Conservation (phyloP, 805 yeast species). For the Hagleromyces aurorensis region DNA sequence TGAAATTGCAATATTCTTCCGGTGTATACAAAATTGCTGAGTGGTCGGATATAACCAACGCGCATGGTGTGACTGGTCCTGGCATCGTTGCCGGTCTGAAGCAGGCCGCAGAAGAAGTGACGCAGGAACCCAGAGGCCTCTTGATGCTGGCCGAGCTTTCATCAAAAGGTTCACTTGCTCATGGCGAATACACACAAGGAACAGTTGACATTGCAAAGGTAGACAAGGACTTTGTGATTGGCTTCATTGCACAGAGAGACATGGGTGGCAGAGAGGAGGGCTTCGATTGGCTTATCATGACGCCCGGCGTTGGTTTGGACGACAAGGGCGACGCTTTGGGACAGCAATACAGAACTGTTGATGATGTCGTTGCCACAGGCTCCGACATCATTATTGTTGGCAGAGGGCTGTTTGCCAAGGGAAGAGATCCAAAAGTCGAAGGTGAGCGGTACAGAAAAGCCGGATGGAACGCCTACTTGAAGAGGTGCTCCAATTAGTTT, state of each 20-base stretch:
- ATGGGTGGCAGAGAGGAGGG: slow-evolving; percentile 81
- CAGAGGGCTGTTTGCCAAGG: slow-evolving; percentile 90
- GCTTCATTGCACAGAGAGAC: slow-evolving; percentile 88
- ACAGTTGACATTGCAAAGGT: slow-evolving; percentile 86
- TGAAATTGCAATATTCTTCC: slow-evolving; percentile 84
- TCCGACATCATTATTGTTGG: slow-evolving; percentile 97
- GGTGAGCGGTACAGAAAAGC: slow-evolving; percentile 86
- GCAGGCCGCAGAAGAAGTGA: slow-evolving; percentile 62
- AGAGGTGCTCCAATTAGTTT: slow-evolving; percentile 23
- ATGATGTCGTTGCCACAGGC: slow-evolving; percentile 76
- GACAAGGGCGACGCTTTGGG: slow-evolving; percentile 95
- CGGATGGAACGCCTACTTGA: slow-evolving; percentile 87
- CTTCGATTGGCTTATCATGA: slow-evolving; percentile 93
- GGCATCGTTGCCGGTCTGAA: slow-evolving; percentile 87
- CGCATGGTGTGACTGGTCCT: slow-evolving; percentile 94
- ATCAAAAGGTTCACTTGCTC: slow-evolving; percentile 87
- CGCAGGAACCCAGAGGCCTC: slow-evolving; percentile 77
- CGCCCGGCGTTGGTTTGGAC: slow-evolving; percentile 97
- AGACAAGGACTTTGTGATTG: slow-evolving; percentile 86
- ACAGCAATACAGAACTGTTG: slow-evolving; percentile 92
- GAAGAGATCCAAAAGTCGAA: slow-evolving; percentile 83
- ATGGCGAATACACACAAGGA: slow-evolving; percentile 79
- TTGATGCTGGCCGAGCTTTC: slow-evolving; percentile 94
- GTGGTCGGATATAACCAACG: slow-evolving; percentile 97
- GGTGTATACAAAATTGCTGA: slow-evolving; percentile 83